Percentiles rank a stretch among this genome's conserved stretches.
Evolutionary conservation across 164 flowering plant genomes (phyloP).

Genomic region (Warburgia ugandensis): DNA sequence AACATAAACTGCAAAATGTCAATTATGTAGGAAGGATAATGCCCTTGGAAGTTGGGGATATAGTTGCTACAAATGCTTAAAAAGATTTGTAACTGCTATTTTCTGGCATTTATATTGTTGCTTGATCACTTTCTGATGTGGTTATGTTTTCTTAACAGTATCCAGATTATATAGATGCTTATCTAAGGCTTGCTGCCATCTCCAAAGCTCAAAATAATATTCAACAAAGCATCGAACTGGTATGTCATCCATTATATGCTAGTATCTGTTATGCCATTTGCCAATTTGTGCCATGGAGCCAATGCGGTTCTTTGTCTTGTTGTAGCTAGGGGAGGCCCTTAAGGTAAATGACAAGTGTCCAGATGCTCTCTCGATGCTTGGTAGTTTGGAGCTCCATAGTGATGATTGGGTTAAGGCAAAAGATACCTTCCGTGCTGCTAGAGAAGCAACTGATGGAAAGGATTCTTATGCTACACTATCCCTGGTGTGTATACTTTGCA

Average conservation of each 20-base stretch:
- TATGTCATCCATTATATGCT: constrained; percentile 17
- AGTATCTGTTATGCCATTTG: neutral
- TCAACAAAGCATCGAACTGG: constrained; percentile 83
- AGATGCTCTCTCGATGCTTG: constrained; percentile 85
- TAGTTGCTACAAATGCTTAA: too few relatives aligned
- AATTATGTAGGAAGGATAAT: too few relatives aligned
- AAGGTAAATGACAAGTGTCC: constrained; percentile 85
- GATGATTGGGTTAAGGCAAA: constrained; percentile 99
- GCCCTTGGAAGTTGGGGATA: too few relatives aligned
- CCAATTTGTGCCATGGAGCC: neutral
- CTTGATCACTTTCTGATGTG: constrained; percentile 1
- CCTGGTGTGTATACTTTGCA: constrained; percentile 47
- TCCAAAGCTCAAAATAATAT: constrained; percentile 84
- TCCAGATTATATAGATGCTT: constrained; percentile 87
- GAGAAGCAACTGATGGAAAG: constrained; percentile 81
- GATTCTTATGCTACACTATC: constrained; percentile 87
- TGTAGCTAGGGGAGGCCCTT: constrained; percentile 74
- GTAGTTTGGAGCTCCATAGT: constrained; percentile 86
- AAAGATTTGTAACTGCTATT: too few relatives aligned
- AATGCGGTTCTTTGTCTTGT: constrained; percentile 8
- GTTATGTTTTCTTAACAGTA: constrained; percentile 38
- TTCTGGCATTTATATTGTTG: neutral
- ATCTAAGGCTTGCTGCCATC: constrained; percentile 90
- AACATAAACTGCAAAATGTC: too few relatives aligned
- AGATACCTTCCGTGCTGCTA: constrained; percentile 83